phyloP scores from a whole-genome alignment of 2,329 filamentous ascomycete genomes.

The Penicillium sp. region DNA sequence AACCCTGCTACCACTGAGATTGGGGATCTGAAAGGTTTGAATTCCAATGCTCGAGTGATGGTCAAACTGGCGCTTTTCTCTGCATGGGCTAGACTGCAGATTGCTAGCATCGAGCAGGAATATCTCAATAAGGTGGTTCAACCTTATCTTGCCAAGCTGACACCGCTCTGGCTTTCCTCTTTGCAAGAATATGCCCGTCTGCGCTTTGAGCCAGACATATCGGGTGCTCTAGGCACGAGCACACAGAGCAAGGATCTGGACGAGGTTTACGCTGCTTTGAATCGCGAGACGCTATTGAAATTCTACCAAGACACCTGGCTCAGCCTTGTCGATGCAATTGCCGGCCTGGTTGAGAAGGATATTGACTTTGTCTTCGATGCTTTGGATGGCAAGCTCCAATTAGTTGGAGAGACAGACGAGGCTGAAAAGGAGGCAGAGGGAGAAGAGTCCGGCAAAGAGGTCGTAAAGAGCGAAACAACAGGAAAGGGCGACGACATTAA shows the following conservation, averaged over 20 bases:
- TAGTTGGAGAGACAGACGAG: slow-evolving; percentile 27
- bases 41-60: slow-evolving; percentile 96
- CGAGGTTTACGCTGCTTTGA: slow-evolving; percentile 90
- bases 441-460: slow-evolving; percentile 14
- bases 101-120: slow-evolving; percentile 86
- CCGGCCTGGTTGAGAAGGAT: slow-evolving; percentile 94
- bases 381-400: slow-evolving; percentile 71
- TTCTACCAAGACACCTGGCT: slow-evolving; percentile 99
- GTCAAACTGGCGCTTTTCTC: slow-evolving; percentile 97
- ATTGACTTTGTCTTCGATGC: slow-evolving; percentile 98
- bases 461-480: slow-evolving; percentile 27
- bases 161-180: slow-evolving; percentile 90
- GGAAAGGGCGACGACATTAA: slow-evolving; percentile 79
- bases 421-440: slow-evolving; percentile 19
- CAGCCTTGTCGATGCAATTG: slow-evolving; percentile 94
- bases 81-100: slow-evolving; percentile 94
- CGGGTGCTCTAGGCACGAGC: slow-evolving; percentile 78
- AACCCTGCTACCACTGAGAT: slow-evolving; percentile 81
- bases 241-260: slow-evolving; percentile 83
- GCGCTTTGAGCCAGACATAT: slow-evolving; percentile 95
- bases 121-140: slow-evolving; percentile 86
- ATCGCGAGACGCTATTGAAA: slow-evolving; percentile 85
- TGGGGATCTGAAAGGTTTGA: slow-evolving; percentile 87
- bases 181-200: slow-evolving; percentile 89
- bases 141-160: slow-evolving; percentile 84